phyloP scores from a whole-genome alignment of 441 rosid species.

The Hura crepitans region DNA sequence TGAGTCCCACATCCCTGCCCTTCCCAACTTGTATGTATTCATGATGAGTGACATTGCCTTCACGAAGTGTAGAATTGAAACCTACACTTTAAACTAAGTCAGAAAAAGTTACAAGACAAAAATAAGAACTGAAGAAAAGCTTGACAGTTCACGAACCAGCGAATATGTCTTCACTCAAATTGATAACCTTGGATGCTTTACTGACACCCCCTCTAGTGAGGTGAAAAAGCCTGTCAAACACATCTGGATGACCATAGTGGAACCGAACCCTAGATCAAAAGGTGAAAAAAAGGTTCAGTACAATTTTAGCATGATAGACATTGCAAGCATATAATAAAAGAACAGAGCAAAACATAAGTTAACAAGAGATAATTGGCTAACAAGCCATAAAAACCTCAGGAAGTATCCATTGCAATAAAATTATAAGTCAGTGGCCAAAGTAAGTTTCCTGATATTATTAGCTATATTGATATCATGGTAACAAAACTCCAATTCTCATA shows the following conservation, averaged over 20 bases:
- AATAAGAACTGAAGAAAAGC: neutral
- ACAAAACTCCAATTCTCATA: neutral
- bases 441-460: too few relatives aligned
- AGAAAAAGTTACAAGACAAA: conserved; percentile 17
- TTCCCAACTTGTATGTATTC: conserved; percentile 99
- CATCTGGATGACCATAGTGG: conserved; percentile 99
- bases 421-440: neutral
- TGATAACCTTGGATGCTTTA: conserved; percentile 96
- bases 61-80: conserved; percentile 96
- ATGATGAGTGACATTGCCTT: conserved; percentile 98
- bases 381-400: too few relatives aligned
- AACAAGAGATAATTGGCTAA: too few relatives aligned
- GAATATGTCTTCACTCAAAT: conserved; percentile 98
- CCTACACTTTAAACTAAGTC: conserved; percentile 42
- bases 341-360: too few relatives aligned
- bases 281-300: neutral
- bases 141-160: conserved; percentile 47
- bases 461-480: neutral
- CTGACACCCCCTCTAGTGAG: conserved; percentile 98
- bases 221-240: conserved; percentile 95
- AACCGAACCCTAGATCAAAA: conserved; percentile 79
- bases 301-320: conserved; percentile 6
- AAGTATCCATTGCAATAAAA: too few relatives aligned
- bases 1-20: conserved; percentile 99
- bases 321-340: neutral